A percentile compares a stretch with the other conserved stretches of the same genome.
These are phyloP conservation scores for Stromatinia cepivora DNA, from an alignment of 2,329 filamentous ascomycete species.

Conservation along the genomic window DNA sequence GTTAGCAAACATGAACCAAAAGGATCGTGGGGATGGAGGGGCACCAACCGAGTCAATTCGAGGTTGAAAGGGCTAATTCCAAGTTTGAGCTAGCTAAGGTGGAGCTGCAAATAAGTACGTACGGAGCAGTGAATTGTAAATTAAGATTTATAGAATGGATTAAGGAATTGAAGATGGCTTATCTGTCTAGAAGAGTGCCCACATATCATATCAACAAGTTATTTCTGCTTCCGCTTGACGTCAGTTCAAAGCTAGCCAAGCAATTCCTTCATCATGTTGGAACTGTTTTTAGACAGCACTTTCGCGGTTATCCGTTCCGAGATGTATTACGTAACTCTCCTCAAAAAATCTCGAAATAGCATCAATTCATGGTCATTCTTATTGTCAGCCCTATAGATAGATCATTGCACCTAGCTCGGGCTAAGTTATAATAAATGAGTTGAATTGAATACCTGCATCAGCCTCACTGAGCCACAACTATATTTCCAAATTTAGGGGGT, in stretches of 20 bases:
- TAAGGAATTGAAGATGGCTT: not conserved
- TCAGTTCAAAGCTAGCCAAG: conserved; percentile 2
- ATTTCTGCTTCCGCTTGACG: conserved; percentile 15
- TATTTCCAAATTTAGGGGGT: not conserved
- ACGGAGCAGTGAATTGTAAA: not conserved
- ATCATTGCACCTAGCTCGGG: too few relatives aligned
- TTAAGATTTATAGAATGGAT: not conserved
- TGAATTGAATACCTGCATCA: not conserved
- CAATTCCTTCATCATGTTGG: not conserved
- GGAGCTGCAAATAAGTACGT: not conserved
- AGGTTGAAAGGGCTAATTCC: not conserved
- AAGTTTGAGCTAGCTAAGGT: too few relatives aligned
- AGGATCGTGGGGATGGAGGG: not conserved
- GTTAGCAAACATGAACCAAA: not conserved
- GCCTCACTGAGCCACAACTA: not conserved
- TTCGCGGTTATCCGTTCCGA: not conserved
- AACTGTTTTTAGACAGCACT: not conserved
- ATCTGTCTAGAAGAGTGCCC: too few relatives aligned
- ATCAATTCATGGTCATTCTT: not conserved
- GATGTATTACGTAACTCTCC: not conserved
- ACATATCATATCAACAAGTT: not conserved
- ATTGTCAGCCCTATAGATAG: not conserved
- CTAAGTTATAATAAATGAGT: too few relatives aligned
- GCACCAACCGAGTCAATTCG: not conserved
- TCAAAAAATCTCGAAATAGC: not conserved